phyloP scores from a whole-genome alignment of 1,284 basidiomycete species.

The Taiwanofungus camphoratus region DNA sequence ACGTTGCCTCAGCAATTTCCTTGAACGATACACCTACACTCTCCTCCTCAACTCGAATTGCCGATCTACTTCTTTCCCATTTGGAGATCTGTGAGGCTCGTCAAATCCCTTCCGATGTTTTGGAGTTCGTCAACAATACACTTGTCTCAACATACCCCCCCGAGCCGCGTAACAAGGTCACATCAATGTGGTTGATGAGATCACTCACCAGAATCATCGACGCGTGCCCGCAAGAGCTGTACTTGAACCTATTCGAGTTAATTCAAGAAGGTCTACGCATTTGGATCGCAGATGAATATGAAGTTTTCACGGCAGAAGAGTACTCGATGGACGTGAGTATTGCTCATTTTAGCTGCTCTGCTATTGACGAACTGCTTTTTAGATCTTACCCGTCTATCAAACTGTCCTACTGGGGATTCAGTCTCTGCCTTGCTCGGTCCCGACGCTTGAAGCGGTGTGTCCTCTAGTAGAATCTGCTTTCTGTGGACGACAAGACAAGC shows the following conservation, averaged over 20 bases:
- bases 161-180: constrained; percentile 43
- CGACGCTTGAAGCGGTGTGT: constrained; percentile 38
- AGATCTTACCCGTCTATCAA: constrained; percentile 59
- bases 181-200: constrained; percentile 55
- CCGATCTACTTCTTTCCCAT: constrained; percentile 53
- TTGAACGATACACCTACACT: constrained; percentile 38
- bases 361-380: background rate
- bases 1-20: constrained; percentile 43
- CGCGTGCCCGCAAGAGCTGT: constrained; percentile 42
- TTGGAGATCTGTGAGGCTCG: constrained; percentile 44
- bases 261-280: constrained; percentile 49
- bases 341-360: background rate
- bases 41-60: constrained; percentile 42
- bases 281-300: constrained; percentile 60
- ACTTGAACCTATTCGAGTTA: constrained; percentile 38
- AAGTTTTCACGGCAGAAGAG: constrained; percentile 44
- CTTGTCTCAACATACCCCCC: constrained; percentile 63
- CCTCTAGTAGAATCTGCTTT: constrained; percentile 52
- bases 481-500: constrained; percentile 39
- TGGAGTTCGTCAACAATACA: constrained; percentile 54
- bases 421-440: constrained; percentile 32
- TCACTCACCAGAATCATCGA: constrained; percentile 49
- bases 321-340: constrained; percentile 51
- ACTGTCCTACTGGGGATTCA: constrained; percentile 45
- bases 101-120: constrained; percentile 38